Evolutionary conservation across 352 stramenopile species (phyloP).

Genomic region (Globisporangium polare): DNA sequence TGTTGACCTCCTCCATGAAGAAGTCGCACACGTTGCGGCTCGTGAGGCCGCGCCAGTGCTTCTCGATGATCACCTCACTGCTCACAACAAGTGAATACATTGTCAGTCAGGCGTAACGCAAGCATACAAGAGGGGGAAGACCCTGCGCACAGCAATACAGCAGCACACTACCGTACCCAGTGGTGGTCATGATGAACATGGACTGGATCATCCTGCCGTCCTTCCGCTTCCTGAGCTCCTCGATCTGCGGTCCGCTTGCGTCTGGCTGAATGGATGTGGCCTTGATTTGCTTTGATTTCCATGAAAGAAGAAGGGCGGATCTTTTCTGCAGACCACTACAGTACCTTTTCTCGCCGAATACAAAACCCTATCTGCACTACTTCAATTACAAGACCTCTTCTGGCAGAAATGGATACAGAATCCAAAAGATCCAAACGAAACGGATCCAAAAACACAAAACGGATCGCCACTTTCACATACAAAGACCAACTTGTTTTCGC

Average conservation of each 20-base stretch:
- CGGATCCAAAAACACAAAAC: not conserved
- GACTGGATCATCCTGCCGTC: conserved; percentile 92
- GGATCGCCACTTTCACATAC: not conserved
- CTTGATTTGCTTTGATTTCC: not conserved
- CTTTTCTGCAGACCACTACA: not conserved
- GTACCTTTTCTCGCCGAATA: too few species aligned
- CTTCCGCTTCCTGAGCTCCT: not conserved
- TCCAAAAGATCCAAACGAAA: not conserved
- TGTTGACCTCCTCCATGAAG: conserved; percentile 97
- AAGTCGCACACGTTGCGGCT: conserved; percentile 95
- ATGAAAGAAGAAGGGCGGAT: not conserved
- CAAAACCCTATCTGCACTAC: too few species aligned
- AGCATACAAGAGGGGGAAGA: not conserved
- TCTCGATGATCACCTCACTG: conserved; percentile 97
- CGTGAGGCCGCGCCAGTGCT: conserved; percentile 96
- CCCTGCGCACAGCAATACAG: not conserved
- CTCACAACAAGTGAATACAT: conserved; percentile 6
- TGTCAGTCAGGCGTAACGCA: not conserved
- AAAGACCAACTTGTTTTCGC: not conserved
- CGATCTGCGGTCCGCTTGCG: not conserved
- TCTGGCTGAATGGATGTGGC: conserved; percentile 1
- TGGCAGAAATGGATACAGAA: too few species aligned
- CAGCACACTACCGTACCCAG: conserved; percentile 44
- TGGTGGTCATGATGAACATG: conserved; percentile 96
- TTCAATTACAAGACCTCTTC: too few species aligned